Evolutionary conservation across 768 basidiomycete genomes (phyloP), one percentile per base, ranked within the genome.

Genomic region (Coprinopsis sp.): DNA sequence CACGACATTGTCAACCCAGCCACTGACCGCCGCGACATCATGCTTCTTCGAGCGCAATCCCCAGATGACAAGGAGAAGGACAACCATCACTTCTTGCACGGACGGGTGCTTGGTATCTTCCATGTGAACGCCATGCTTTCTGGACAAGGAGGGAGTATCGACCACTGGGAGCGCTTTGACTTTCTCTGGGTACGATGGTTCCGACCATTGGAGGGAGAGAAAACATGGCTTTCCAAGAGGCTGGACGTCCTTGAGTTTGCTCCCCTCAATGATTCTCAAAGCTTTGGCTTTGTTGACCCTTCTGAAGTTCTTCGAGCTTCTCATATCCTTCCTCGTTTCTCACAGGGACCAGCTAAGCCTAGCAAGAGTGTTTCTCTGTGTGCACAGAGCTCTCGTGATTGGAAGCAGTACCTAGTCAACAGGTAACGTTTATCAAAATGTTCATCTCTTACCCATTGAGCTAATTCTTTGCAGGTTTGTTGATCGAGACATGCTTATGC

Each of bases 221-320:
- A 10, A 6, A 21, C 29, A 16, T 73, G 54, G 59, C 70, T 1
- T 63, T 76, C 12, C n/a, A n/a, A n/a, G n/a, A n/a, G n/a, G 65
- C 59, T 71, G 30, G 61, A 60, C 2, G 40, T 46, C 0, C 28
- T 79, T 13, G 63, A 62, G 0, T 78, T 76, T 54, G 33, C 63
- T 3, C 50, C 49, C 5, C 48, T 48, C 2, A 44, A 33, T 1
- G 55, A 63, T 24, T 42, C 52, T 1, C 51, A 50, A 14, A 61
- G 60, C 1, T 68, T 68, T 45, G 65, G 62, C 2, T 68, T 68
- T 51, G 41, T 69, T 10, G 61, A 70, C 49, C 68, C 66, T 2
- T 24, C 51, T 2, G 37, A 61, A 8, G 58, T 69, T 18, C 31
- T 71, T 18, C 54, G 63, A 10, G 64, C 54, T 13, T 55, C 54